Conservation (phyloP, 352 stramenopile species). For the Globisporangium emineosum region DNA sequence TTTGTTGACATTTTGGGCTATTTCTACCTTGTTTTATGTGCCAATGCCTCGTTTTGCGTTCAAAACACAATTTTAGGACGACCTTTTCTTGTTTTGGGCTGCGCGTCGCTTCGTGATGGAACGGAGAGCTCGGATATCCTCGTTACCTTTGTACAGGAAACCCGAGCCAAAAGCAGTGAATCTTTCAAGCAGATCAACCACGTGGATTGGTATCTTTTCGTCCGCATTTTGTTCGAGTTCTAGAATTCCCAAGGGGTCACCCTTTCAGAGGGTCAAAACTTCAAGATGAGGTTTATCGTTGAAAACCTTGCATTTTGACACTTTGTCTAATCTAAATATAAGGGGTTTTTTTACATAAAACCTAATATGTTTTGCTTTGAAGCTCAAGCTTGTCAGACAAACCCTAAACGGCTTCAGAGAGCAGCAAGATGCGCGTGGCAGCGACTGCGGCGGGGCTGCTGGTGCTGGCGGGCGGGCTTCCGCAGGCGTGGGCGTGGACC, state of each 20-base stretch:
- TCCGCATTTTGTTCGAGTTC: slow-evolving; percentile 2
- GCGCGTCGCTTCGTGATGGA: background rate
- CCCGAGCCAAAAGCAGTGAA: background rate
- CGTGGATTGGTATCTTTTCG: background rate
- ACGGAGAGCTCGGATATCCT: background rate
- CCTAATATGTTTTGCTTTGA: too few species aligned
- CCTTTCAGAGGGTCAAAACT: slow-evolving; percentile 5
- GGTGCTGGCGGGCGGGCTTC: slow-evolving; percentile 12
- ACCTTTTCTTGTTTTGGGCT: slow-evolving; percentile 4
- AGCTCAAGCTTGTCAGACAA: too few species aligned
- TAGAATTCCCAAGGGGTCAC: too few species aligned
- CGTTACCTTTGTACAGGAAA: background rate
- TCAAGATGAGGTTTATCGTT: background rate
- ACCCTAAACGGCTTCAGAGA: slow-evolving; percentile 6
- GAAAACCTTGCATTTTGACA: too few species aligned
- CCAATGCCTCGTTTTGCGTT: background rate
- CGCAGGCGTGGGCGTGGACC: slow-evolving; percentile 42
- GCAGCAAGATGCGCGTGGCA: slow-evolving; percentile 8
- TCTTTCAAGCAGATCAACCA: background rate
- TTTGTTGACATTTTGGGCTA: background rate
- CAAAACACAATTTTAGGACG: background rate
- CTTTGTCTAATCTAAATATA: too few species aligned
- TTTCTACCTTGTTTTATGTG: background rate
- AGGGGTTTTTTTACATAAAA: too few species aligned
- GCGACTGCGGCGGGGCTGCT: slow-evolving; percentile 3